These are phyloP conservation scores for Pseudonitzschia delicatissima DNA, from an alignment of 108 stramenopile species.

Conservation along the genomic window DNA sequence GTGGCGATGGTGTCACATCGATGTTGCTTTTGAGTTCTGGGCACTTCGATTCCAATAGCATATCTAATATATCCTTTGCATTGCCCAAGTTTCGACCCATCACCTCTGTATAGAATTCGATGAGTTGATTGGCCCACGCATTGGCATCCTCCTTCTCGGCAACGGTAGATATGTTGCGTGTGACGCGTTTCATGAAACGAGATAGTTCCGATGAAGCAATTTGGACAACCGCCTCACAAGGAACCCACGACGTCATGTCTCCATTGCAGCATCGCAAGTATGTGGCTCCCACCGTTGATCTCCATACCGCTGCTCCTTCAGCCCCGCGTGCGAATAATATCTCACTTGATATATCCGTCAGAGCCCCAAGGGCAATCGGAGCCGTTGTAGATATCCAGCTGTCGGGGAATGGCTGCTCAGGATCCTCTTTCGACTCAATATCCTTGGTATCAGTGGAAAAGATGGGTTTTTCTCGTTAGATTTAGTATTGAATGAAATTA, in stretches of 20 bases:
- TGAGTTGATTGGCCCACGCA: constrained; percentile 48
- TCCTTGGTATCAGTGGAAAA: constrained; percentile 2
- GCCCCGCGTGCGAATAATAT: constrained; percentile 41
- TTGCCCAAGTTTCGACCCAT: constrained; percentile 35
- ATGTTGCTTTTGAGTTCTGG: constrained; percentile 25
- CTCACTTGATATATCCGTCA: constrained; percentile 68
- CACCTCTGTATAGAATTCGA: constrained; percentile 38
- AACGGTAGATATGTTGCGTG: constrained; percentile 28
- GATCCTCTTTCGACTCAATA: constrained; percentile 1
- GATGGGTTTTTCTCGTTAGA: not conserved
- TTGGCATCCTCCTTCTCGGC: constrained; percentile 19
- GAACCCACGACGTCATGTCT: constrained; percentile 50
- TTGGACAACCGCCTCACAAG: constrained; percentile 82
- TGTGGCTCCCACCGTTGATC: constrained; percentile 54
- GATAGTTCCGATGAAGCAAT: constrained; percentile 62
- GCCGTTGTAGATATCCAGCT: constrained; percentile 90
- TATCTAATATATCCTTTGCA: constrained; percentile 36
- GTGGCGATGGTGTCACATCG: too few relatives aligned
- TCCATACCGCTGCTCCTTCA: constrained; percentile 51
- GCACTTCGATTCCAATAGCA: constrained; percentile 37
- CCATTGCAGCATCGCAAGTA: constrained; percentile 62
- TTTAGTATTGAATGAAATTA: constrained; percentile 15
- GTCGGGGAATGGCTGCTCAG: constrained; percentile 78
- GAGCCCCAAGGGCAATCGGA: constrained; percentile 67
- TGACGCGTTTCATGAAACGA: constrained; percentile 44